A percentile compares a stretch with the other conserved stretches of the same genome.
phyloP scores from a whole-genome alignment of 257 asterid genomes.

The Cruciata laevipes region DNA sequence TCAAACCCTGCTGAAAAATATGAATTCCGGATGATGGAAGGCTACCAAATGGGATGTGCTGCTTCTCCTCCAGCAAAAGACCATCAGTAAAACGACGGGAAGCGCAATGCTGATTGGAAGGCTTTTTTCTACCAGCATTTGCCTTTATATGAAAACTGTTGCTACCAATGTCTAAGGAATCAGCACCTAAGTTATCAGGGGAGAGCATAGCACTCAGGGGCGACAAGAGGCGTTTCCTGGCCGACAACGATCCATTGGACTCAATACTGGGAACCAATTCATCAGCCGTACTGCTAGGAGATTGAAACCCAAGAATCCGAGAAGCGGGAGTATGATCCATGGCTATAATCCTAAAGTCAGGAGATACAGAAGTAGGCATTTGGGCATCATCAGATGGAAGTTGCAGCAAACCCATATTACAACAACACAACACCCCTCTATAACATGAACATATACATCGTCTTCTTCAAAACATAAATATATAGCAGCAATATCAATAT shows the following conservation, averaged over 20 bases:
- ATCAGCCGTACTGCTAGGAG: constrained; percentile 11
- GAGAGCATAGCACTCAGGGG: constrained; percentile 49
- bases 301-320: constrained; percentile 56
- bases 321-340: constrained; percentile 42
- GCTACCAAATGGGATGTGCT: constrained; percentile 22
- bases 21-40: constrained; percentile 28
- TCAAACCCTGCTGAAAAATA: constrained; percentile 22
- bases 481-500: not conserved
- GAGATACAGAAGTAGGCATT: constrained; percentile 26
- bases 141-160: constrained; percentile 38
- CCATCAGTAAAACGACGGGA: constrained; percentile 51
- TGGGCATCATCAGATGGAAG: constrained; percentile 35
- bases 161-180: constrained; percentile 46
- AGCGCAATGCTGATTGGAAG: constrained; percentile 20
- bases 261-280: constrained; percentile 25
- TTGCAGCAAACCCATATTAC: constrained; percentile 65
- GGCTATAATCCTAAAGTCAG: constrained; percentile 33
- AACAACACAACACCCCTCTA: not conserved
- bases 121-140: constrained; percentile 38
- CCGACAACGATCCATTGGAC: constrained; percentile 31
- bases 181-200: constrained; percentile 36
- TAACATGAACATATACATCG: not conserved
- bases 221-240: constrained; percentile 63
- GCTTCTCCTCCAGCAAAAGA: constrained; percentile 52
- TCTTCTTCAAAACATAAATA: not conserved